Conservation (phyloP, 257 asterid species). For the Solanum medicagineum region DNA sequence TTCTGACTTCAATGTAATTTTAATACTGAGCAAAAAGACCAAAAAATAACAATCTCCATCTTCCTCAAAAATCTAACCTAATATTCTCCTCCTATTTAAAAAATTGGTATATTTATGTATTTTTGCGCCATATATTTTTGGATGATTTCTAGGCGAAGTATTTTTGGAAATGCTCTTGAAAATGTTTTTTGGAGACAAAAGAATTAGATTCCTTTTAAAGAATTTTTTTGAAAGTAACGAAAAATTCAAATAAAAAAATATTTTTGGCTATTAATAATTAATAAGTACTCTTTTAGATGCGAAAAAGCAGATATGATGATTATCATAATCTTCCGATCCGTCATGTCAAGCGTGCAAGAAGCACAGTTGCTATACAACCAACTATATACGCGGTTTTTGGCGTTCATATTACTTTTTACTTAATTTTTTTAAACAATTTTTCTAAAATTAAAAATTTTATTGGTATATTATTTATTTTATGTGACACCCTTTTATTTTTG, state of each 20-base stretch:
- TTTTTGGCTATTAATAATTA: neutral
- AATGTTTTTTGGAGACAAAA: neutral
- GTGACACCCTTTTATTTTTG: rapidly evolving
- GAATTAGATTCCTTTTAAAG: neutral
- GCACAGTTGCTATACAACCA: neutral
- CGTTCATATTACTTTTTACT: neutral
- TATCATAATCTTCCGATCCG: neutral
- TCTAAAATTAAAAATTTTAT: too few species aligned
- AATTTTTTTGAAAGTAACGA: neutral
- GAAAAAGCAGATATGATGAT: neutral
- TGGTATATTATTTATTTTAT: neutral
- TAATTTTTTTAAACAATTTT: too few species aligned
- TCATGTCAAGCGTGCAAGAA: neutral
- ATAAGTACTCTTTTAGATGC: neutral
- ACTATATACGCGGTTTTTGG: neutral
- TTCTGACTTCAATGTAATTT: neutral
- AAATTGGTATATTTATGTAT: neutral
- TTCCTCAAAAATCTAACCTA: neutral
- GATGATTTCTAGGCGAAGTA: neutral
- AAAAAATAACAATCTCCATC: too few species aligned
- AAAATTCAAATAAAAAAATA: neutral
- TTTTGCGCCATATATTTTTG: neutral
- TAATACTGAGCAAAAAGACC: neutral
- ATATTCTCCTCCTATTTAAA: neutral
- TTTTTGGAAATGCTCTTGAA: neutral